These are phyloP conservation scores for Talaromyces nanjingensis DNA, from an alignment of 495 filamentous ascomycete genomes.

Conservation along the genomic window DNA sequence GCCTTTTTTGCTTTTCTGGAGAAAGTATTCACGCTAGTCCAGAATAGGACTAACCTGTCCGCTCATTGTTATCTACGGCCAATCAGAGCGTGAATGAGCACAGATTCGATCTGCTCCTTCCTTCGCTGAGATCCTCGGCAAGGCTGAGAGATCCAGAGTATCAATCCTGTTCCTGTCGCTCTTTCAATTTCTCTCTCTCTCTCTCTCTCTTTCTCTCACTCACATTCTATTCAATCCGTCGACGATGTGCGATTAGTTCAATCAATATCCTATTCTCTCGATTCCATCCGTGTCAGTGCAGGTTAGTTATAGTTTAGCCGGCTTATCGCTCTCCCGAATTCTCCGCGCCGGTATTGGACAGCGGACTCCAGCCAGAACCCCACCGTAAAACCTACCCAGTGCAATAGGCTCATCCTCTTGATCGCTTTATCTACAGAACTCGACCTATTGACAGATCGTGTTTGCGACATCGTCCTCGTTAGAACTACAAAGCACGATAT, in stretches of 20 bases:
- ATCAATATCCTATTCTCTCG: not conserved
- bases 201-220: not conserved
- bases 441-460: not conserved
- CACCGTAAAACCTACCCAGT: not conserved
- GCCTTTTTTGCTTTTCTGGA: not conserved
- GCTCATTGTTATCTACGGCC: slow-evolving; percentile 2
- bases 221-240: not conserved
- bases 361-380: not conserved
- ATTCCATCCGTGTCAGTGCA: not conserved
- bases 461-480: not conserved
- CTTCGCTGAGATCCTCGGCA: not conserved
- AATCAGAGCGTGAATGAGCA: not conserved
- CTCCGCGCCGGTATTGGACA: not conserved
- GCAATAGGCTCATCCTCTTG: not conserved
- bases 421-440: not conserved
- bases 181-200: not conserved
- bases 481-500: not conserved
- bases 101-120: not conserved
- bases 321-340: not conserved
- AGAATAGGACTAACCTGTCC: not conserved
- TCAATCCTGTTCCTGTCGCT: not conserved
- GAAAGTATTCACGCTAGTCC: not conserved
- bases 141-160: not conserved
- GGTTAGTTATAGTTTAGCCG: not conserved
- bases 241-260: not conserved